phyloP scores from a whole-genome alignment of 805 yeast genomes.

The Hanseniaspora taiwanica region DNA sequence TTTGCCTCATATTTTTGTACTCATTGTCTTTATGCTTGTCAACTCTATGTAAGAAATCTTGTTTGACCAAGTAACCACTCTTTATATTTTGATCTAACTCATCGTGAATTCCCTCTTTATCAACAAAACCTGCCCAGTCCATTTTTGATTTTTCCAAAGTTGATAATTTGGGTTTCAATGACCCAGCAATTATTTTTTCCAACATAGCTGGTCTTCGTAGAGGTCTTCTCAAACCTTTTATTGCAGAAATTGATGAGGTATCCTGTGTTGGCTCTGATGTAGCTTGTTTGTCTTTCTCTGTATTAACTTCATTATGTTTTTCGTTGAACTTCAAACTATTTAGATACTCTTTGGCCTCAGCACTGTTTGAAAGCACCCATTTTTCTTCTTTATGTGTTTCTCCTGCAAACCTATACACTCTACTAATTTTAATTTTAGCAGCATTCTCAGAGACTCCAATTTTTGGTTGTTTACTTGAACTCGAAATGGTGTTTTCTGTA shows the following conservation, averaged over 20 bases:
- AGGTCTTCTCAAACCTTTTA: slow-evolving; percentile 35
- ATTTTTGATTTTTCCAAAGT: slow-evolving; percentile 86
- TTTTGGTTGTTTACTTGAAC: neutral
- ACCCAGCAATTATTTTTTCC: slow-evolving; percentile 58
- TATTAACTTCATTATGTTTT: slow-evolving; percentile 5
- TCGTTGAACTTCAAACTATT: slow-evolving; percentile 34
- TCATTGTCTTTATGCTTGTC: slow-evolving; percentile 32
- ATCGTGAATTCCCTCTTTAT: slow-evolving; percentile 68
- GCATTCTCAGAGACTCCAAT: slow-evolving; percentile 4
- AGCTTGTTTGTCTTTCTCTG: slow-evolving; percentile 7
- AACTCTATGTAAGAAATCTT: slow-evolving; percentile 73
- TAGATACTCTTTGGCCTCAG: slow-evolving; percentile 76
- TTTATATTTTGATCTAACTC: slow-evolving; percentile 59
- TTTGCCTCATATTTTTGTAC: slow-evolving; percentile 26
- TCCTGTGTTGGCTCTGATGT: too few species aligned
- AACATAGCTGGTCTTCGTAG: slow-evolving; percentile 63
- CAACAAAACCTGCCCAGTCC: slow-evolving; percentile 94
- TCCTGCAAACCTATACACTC: slow-evolving; percentile 85
- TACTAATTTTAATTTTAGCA: slow-evolving; percentile 50
- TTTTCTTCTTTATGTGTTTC: slow-evolving; percentile 65
- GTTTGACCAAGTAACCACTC: slow-evolving; percentile 84
- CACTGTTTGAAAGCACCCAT: slow-evolving; percentile 61
- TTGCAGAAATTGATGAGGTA: too few species aligned
- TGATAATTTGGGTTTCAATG: slow-evolving; percentile 67
- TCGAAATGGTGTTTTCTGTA: neutral